A percentile compares a stretch with the other conserved stretches of the same genome.
Evolutionary conservation across 345 rosid genomes (phyloP).

Genomic region (Lepidium africanum): DNA sequence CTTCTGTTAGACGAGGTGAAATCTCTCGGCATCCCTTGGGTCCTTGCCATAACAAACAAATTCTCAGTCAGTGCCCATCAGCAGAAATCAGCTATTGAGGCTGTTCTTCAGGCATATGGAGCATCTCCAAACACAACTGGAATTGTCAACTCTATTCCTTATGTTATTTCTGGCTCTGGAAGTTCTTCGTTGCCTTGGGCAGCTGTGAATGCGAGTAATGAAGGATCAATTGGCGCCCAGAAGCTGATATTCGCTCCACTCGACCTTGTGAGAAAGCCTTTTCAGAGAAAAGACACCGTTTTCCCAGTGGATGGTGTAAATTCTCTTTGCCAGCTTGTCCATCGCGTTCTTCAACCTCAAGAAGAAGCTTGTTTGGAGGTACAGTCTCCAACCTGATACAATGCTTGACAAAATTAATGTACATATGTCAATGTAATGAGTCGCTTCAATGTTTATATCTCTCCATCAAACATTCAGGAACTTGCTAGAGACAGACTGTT

Average conservation of each 20-base stretch:
- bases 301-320: constrained; percentile 80
- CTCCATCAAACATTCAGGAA: constrained; percentile 43
- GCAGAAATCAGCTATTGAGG: constrained; percentile 70
- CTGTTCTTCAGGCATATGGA: constrained; percentile 71
- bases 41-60: constrained; percentile 87
- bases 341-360: constrained; percentile 56
- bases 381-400: not conserved
- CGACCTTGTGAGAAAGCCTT: constrained; percentile 61
- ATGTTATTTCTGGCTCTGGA: constrained; percentile 63
- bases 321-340: constrained; percentile 70
- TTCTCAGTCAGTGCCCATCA: constrained; percentile 98
- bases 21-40: constrained; percentile 95
- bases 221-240: constrained; percentile 42
- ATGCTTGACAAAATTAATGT: not conserved
- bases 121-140: constrained; percentile 58
- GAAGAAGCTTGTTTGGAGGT: constrained; percentile 91
- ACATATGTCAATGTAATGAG: not conserved
- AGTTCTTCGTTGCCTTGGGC: constrained; percentile 69
- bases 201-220: constrained; percentile 42
- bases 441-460: not conserved
- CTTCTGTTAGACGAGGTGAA: constrained; percentile 83
- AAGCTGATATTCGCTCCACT: constrained; percentile 62
- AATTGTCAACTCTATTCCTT: constrained; percentile 86
- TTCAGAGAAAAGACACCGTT: constrained; percentile 62
- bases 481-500: constrained; percentile 58